These are phyloP conservation scores for Sambucus nigra DNA, from an alignment of 129 eudicot genomes.

Conservation along the genomic window DNA sequence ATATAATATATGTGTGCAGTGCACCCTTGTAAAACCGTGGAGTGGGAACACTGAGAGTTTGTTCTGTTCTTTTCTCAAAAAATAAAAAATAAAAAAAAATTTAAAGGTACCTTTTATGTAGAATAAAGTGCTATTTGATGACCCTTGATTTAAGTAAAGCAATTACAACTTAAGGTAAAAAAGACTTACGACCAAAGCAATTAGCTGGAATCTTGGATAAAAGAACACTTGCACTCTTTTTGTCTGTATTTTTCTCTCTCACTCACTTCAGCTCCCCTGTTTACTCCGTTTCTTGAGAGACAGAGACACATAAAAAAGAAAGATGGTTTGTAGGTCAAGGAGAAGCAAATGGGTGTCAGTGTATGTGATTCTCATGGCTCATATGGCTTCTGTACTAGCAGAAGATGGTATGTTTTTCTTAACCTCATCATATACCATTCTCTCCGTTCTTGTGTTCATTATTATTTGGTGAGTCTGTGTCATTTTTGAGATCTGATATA, in stretches of 20 bases:
- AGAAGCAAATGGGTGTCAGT: constrained; percentile 22
- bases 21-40: too few relatives aligned
- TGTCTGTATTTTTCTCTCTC: constrained; percentile 9
- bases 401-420: constrained; percentile 35
- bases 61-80: background rate
- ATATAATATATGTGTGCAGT: too few relatives aligned
- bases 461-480: background rate
- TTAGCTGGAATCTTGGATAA: constrained; percentile 19
- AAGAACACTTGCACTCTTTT: constrained; percentile 13
- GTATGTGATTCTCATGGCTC: constrained; percentile 17
- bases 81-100: background rate
- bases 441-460: background rate
- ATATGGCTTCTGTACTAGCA: constrained; percentile 13
- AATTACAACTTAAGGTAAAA: constrained; percentile 7
- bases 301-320: constrained; percentile 1
- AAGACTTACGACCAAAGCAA: constrained; percentile 2
- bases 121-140: constrained; percentile 2
- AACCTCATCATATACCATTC: background rate
- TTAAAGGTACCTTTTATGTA: background rate
- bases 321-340: constrained; percentile 23
- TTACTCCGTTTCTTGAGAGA: constrained; percentile 2
- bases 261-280: background rate
- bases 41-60: constrained; percentile 3
- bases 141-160: background rate
- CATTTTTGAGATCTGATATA: constrained; percentile 1